Evolutionary conservation across 768 basidiomycete species (phyloP), one percentile per base, ranked within the genome.

Genomic region (Coprinellus micaceus): DNA sequence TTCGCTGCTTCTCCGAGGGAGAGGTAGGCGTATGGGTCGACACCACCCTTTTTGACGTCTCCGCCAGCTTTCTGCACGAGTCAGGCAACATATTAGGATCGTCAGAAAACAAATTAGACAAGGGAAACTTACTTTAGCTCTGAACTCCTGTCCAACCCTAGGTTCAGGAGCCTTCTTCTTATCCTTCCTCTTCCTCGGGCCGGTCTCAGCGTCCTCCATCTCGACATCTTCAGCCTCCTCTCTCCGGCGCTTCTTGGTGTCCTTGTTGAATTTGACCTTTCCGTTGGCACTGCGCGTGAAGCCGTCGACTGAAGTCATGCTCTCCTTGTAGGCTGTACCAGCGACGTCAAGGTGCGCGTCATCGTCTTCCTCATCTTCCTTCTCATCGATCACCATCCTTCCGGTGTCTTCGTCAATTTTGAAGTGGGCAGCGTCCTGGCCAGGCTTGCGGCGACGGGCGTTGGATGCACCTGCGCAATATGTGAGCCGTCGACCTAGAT

Each of bases 1-100:
- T 89, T 92, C 37, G 89, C 84, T 47, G 91, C 91, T 67, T 94
- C 88, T 21, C 85, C 82, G 52, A 99, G 75, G 6, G 92, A 76
- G 30, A 99, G 68, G 69, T 98, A 99, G 17, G 92, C 93, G 68
- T 93, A 98, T 3, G 97, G 97, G 67, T 97, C 94, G 52, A 92
- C 70, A 15, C 88, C 88, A 40, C 83, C 82, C 68, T 84, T 90
- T 72, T 93, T 95, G 69, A 97, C 77, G 67, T 98, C 97, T 7
- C 97, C 97, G 29, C 91, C 91, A 22, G 95, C 97, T 75, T 86
- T 91, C 96, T 98, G 70, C 52, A 60, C 40, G 39, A 39, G 53
- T 13, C 13, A 13, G 33, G 6, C 53, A 45, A 62, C 46, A 33
- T 50, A 5, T n/a, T n/a, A n/a, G n/a, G 53, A 64, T 37, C 64